Base-by-base conservation (phyloP, 2,329 filamentous ascomycete genomes). In the Fusarium succisae region DNA sequence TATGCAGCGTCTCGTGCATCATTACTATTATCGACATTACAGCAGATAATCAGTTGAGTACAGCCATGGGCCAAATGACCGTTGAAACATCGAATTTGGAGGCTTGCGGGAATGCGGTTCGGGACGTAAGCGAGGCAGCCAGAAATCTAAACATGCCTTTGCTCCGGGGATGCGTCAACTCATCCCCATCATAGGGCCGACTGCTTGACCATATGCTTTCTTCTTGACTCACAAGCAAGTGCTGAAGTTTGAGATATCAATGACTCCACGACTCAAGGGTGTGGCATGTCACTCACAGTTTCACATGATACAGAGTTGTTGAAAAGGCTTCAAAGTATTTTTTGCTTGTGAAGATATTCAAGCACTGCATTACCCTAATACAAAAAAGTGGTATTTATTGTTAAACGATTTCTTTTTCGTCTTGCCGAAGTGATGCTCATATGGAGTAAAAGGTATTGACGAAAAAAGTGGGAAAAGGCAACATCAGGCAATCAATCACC, bases 221-320 rank as follows among this genome's bases (percentile, higher is more conserved):
- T 14, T 20, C 43, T 32, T 26, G 38, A 11, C 24, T 24, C 35
- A 9, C 8, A 39, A 20, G n/a, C 39, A 30, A 18, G 26, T 30
- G 38, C 22, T 30, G 38, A 43, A 45, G 39, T 45, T 56, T 48
- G 41, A 24, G 37, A 32, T 51, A 62, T 63, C 66, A 45, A 63
- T 63, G 56, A 47, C 41, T 48, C 28, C 45, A 50, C 44, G 62
- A 48, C 43, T 53, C 3, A 18, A 41, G 44, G 48, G 35, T 53
- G 58, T 61, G 54, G 58, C 62, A 61, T 74, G 30, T 48, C 58
- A 30, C n/a, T 50, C 26, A 11, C 28, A 50, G 14, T 41, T 55
- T 24, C 44, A 39, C 38, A 55, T 37, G 37, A 53, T n/a, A 44
- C 15, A 57, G 18, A 38, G 28, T 47, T 57, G 26, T 28, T 43